Evolutionary conservation across 2,329 filamentous ascomycete genomes (phyloP), one percentile per base, ranked within the genome.

Genomic region (Grosmannia penicillata): DNA sequence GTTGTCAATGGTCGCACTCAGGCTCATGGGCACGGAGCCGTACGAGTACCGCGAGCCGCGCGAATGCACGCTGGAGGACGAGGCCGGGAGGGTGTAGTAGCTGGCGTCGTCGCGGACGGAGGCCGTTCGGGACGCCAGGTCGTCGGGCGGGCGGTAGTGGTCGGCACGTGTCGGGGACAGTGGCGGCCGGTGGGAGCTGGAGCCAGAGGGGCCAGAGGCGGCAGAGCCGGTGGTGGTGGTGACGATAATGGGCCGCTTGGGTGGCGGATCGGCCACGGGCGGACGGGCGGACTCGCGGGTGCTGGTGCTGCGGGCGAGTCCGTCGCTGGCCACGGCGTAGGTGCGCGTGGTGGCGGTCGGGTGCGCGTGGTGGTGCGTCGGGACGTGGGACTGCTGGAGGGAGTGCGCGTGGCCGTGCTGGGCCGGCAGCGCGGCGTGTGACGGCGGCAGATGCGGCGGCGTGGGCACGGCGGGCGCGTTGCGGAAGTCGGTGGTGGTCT

Each of bases 61-160:
- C 31, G 67, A 61, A 42, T 66, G 67, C 39, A 45, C 39, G 8
- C 33, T 37, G 4, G 65, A 62, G 23, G 72, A 75, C 6, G 70
- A 67, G 37, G 71, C 70, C n/a, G 72, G 72, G 45, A 73, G 63
- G 23, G 70, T 53, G 49, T 70, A 73, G 47, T 71, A 72, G 25
- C 59, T 52, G 8, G 44, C 46, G 24, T 68, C 62, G 28, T 75
- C 70, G 48, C 63, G 70, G 55, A 33, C 69, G 63, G 53, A 67
- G 10, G 38, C 13, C 5, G 66, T 55, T 39, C 74, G 68, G 45
- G 66, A 57, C 34, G 59, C 50, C 15, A 72, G 71, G 48, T 77
- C 35, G 51, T 50, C 30, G 57, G 53, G 32, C 53, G 51, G 33
- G 49, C 52, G 26, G 49, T 52, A 38, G 54, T 56, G 25, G 57